Evolutionary conservation across 1,284 basidiomycete genomes (phyloP).

Genomic region (Albatrellus sp.): DNA sequence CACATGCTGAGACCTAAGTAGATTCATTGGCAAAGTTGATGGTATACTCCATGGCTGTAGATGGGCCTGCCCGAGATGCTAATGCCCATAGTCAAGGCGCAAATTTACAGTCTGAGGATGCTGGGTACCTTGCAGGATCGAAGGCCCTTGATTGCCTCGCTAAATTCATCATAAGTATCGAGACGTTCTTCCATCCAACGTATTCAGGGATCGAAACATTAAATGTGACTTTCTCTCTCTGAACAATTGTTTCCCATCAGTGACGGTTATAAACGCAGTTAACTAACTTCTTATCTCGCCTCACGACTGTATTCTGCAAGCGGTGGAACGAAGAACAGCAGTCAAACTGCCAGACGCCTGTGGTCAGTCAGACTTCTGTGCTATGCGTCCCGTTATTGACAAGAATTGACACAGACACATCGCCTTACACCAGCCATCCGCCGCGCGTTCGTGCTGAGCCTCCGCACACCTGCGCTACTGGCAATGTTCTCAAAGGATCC

Average conservation of each 20-base stretch:
- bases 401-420: slow-evolving; percentile 30
- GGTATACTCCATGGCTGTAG: slow-evolving; percentile 85
- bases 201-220: slow-evolving; percentile 65
- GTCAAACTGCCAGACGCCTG: slow-evolving; percentile 71
- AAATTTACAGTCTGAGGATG: slow-evolving; percentile 17
- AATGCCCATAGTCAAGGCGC: slow-evolving; percentile 21
- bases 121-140: slow-evolving; percentile 73
- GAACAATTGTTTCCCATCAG: not conserved
- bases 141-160: slow-evolving; percentile 85
- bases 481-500: slow-evolving; percentile 93
- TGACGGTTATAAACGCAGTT: slow-evolving; percentile 26
- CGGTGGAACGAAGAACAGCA: slow-evolving; percentile 79
- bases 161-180: slow-evolving; percentile 83
- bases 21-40: slow-evolving; percentile 79
- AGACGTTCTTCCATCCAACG: slow-evolving; percentile 88
- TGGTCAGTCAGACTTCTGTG: slow-evolving; percentile 27
- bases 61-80: slow-evolving; percentile 49
- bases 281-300: slow-evolving; percentile 67
- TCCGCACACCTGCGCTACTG: slow-evolving; percentile 83
- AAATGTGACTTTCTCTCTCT: slow-evolving; percentile 21
- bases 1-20: slow-evolving; percentile 17
- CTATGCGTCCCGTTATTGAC: too few species aligned
- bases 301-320: slow-evolving; percentile 74
- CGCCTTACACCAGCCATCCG: slow-evolving; percentile 79
- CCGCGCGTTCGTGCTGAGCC: slow-evolving; percentile 68